Evolutionary conservation across 768 basidiomycete genomes (phyloP), one percentile per base, ranked within the genome.

Genomic region (Lentinus tigrinus): DNA sequence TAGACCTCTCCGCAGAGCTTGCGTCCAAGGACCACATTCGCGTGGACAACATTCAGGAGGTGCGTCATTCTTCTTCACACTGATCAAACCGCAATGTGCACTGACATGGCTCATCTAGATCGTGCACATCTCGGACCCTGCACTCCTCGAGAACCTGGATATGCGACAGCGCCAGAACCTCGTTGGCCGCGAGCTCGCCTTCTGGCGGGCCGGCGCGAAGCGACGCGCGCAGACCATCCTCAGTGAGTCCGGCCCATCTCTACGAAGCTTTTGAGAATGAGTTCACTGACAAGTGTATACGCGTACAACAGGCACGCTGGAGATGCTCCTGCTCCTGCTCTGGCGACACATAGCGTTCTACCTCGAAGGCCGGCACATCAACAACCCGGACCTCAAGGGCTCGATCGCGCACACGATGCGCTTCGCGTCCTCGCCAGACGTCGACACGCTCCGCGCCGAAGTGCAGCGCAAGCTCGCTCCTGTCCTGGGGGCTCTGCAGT

Each of bases 311-410:
- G 89, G 81, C 55, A 82, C 87, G 16, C 73, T 85, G 49, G 94
- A 95, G 71, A 88, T 93, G 83, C 69, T 90, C 5, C 76, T 95
- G 9, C 77, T 95, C 17, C 77, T 95, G 19, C 74, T 93, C 10
- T 93, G 90, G 88, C 80, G 91, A 16, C 94, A 95, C 65, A 67
- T 92, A 27, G 78, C 82, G 14, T 85, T 85, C 67, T 95, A 89
- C 70, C 70, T 78, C 38, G 76, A 79, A 52, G 69, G 71, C 52
- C 56, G 72, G n/a, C 72, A 70, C 50, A 39, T 67, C 66, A 71
- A 69, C 63, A 73, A 63, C 47, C 76, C 69, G 16, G 78, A 75
- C 53, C 72, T 81, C 37, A 75, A 81, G 54, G 72, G 74, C 38
- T 75, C 78, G 27, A 70, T 73, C 1, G 60, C 74, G 62, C 67